Base-by-base conservation (phyloP, 176 grass and related monocot genomes). In the Zoysia pacifica region DNA sequence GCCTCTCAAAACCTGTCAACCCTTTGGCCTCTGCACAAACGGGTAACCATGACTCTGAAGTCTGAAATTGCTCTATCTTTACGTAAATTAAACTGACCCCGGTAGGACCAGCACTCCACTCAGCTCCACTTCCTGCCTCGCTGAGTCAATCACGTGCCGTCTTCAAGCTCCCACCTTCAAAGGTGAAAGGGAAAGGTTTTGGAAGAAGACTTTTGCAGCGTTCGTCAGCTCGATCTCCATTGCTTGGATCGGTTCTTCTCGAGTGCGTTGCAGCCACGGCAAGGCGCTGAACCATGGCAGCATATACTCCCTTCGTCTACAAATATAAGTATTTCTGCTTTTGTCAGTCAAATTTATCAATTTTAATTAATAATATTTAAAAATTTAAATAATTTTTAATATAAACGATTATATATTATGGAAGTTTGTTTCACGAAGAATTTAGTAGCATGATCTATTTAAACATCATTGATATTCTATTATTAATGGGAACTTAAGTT, bases 101-200 rank as follows among this genome's bases (percentile, higher is more conserved):
- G n/a, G 55, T 71, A 78, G 74, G 74, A 5, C 74, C 65, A 7
- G 82, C 18, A 28, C 47, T 77, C 82, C 82, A 77, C 82, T 76
- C 9, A 61, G 4, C 36, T 15, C 43, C 73, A 70, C 74, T 77
- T 63, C 59, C 16, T 60, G 64, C 28, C 64, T 76, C 7, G 39
- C 50, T 65, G 58, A 68, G 67, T 42, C 54, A 77, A 62, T 68
- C 82, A 70, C 53, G 70, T 77, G 46, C 65, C 15, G 50, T 52
- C 59, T 61, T 61, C 59, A n/a, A 67, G 14, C 73, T 61, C 70
- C 70, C 28, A 69, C 37, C 82, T 77, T 70, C 62, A 36, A 9
- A 73, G 62, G 12, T 49, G 48, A 51, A 77, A 86, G 55, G 46
- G 72, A 71, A 63, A 76, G 28, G 28, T 28, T 28, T 28, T 28